Conservation (phyloP, 2,329 filamentous ascomycete species). For the Hypoxylon sp. region DNA sequence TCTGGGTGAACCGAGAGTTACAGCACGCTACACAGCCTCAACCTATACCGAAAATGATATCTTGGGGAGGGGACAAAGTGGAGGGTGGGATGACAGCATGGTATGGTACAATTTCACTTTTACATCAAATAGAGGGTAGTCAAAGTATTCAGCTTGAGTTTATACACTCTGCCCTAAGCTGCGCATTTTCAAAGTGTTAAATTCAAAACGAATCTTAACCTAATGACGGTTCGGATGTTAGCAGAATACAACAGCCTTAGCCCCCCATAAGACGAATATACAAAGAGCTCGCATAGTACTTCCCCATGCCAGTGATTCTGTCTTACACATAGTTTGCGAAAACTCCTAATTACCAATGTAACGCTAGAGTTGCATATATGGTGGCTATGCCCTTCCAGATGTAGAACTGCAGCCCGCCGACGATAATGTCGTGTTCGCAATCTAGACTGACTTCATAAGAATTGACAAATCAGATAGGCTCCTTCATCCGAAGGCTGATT, state of each 20-base stretch:
- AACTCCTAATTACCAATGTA: neutral
- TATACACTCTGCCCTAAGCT: neutral
- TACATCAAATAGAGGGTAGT: neutral
- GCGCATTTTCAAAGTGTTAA: neutral
- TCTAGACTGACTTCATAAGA: neutral
- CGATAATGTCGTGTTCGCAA: constrained; percentile 2
- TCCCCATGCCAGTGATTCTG: neutral
- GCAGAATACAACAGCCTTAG: no score
- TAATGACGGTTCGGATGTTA: neutral
- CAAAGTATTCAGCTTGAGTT: neutral
- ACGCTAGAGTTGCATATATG: constrained; percentile 1
- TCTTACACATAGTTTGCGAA: neutral
- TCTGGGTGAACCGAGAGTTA: neutral
- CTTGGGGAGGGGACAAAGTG: neutral
- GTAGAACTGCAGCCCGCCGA: neutral
- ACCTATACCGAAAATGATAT: constrained; percentile 11
- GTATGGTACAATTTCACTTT: neutral
- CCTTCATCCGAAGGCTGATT: neutral
- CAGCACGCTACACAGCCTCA: constrained; percentile 31
- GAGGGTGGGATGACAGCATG: neutral
- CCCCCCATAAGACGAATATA: neutral
- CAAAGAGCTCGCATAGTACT: neutral
- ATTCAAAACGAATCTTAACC: neutral
- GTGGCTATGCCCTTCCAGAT: constrained; percentile 18
- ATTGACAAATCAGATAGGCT: constrained; percentile 1